phyloP scores from a whole-genome alignment of 371 early-diverging fungal genomes.

The Sporodiniella umbellata region DNA sequence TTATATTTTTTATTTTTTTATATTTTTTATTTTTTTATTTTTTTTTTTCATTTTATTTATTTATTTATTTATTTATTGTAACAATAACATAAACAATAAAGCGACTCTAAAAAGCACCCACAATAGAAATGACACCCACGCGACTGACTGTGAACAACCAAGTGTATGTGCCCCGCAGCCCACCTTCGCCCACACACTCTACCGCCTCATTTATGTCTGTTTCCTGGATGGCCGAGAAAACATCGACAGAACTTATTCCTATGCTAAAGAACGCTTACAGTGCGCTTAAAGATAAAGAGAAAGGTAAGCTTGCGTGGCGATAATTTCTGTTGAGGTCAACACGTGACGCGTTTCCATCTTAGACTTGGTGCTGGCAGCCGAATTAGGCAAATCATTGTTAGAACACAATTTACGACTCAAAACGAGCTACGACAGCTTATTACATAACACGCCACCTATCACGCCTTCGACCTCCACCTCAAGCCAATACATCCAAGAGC shows the following conservation, averaged over 20 bases:
- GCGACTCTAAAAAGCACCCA: background rate
- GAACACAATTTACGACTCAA: constrained; percentile 47
- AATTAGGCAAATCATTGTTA: constrained; percentile 58
- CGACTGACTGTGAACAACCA: background rate
- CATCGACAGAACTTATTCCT: constrained; percentile 43
- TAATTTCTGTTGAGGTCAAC: background rate
- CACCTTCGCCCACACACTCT: constrained; percentile 45
- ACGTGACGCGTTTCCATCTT: background rate
- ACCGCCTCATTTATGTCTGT: constrained; percentile 45
- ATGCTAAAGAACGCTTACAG: constrained; percentile 47
- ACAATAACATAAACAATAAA: background rate
- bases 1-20: background rate
- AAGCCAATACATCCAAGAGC: background rate
- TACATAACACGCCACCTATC: constrained; percentile 34
- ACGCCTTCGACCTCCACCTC: constrained; percentile 31
- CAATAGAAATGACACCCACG: background rate
- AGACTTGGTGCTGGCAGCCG: constrained; percentile 60
- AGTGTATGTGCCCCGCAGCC: constrained; percentile 19
- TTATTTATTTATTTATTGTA: too few species aligned
- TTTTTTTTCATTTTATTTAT: too few species aligned
- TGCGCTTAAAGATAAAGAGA: constrained; percentile 46
- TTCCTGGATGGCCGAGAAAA: constrained; percentile 53
- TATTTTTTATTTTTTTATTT: background rate
- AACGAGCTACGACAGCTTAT: constrained; percentile 42
- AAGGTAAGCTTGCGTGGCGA: constrained; percentile 18